Conservation (phyloP, 2,329 filamentous ascomycete genomes). For the Uncinocarpus reesii region DNA sequence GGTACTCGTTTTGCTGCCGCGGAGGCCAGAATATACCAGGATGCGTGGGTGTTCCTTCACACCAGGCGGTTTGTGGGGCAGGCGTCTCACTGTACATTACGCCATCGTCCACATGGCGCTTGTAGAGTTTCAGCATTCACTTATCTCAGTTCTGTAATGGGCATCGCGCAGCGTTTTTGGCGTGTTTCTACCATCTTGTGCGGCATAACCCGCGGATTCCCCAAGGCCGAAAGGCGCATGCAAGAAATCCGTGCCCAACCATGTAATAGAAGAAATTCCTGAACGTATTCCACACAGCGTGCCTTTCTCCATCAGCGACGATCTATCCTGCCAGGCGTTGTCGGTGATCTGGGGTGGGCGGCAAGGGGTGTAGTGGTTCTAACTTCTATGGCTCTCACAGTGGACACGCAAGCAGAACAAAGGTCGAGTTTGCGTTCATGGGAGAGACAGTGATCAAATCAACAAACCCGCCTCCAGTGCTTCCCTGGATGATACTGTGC, state of each 20-base stretch:
- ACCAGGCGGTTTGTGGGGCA: conserved; percentile 2
- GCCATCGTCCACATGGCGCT: conserved; percentile 5
- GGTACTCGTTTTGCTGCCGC: neutral
- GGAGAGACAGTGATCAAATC: too few species aligned
- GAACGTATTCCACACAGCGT: too few species aligned
- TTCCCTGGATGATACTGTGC: neutral
- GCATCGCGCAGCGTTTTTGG: neutral
- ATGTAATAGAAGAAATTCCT: too few species aligned
- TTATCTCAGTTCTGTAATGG: conserved; percentile 1
- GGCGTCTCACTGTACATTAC: conserved; percentile 7
- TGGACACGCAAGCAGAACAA: conserved; percentile 3
- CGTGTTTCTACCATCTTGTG: too few species aligned
- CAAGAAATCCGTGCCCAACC: too few species aligned
- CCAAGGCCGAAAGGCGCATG: too few species aligned
- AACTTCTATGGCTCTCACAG: neutral
- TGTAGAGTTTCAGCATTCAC: conserved; percentile 4
- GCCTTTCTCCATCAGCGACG: too few species aligned
- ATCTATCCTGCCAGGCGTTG: too few species aligned
- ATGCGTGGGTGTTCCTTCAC: conserved; percentile 3
- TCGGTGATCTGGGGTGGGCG: neutral
- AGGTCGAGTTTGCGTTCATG: too few species aligned
- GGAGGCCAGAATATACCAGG: conserved; percentile 2
- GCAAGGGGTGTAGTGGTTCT: neutral
- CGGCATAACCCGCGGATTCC: too few species aligned
- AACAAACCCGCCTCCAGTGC: too few species aligned